A percentile compares a stretch with the other conserved stretches of the same genome.
These are phyloP conservation scores for Tricholoma terreum DNA, from an alignment of 768 basidiomycete genomes.

Conservation along the genomic window DNA sequence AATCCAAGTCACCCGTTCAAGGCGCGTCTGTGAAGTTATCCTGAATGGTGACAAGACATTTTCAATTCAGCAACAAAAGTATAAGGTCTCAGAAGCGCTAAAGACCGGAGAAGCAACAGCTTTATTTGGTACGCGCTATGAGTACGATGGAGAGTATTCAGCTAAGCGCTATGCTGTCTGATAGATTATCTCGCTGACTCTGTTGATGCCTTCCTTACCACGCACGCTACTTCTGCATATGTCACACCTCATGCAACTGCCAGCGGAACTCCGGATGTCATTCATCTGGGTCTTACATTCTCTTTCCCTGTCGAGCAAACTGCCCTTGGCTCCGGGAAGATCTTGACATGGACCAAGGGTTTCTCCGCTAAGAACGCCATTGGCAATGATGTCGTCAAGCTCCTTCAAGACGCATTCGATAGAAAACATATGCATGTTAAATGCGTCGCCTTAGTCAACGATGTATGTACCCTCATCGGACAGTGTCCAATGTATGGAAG, in stretches of 20 bases:
- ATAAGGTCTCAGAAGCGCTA: conserved; percentile 88
- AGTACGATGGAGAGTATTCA: conserved; percentile 2
- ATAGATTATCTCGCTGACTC: conserved; percentile 97
- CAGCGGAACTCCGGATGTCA: conserved; percentile 28
- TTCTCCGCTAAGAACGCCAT: conserved; percentile 90
- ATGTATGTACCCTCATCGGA: conserved; percentile 49
- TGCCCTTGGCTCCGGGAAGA: conserved; percentile 83
- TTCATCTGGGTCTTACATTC: conserved; percentile 87
- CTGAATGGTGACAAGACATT: conserved; percentile 91
- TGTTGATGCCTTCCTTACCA: conserved; percentile 90
- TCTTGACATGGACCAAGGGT: conserved; percentile 95
- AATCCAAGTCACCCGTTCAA: conserved; percentile 31
- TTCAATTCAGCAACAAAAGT: conserved; percentile 90
- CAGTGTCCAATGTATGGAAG: background rate
- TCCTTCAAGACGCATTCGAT: conserved; percentile 91
- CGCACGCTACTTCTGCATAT: conserved; percentile 45
- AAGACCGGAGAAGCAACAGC: conserved; percentile 89
- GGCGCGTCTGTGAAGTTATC: conserved; percentile 92
- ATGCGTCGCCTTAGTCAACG: conserved; percentile 92
- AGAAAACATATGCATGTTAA: conserved; percentile 88
- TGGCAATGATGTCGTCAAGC: conserved; percentile 83
- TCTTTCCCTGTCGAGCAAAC: conserved; percentile 98
- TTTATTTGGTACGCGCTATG: conserved; percentile 66
- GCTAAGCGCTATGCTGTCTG: conserved; percentile 1
- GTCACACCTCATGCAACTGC: conserved; percentile 17